Base-by-base conservation (phyloP, 2,329 filamentous ascomycete genomes). In the Aureobasidium sp. region DNA sequence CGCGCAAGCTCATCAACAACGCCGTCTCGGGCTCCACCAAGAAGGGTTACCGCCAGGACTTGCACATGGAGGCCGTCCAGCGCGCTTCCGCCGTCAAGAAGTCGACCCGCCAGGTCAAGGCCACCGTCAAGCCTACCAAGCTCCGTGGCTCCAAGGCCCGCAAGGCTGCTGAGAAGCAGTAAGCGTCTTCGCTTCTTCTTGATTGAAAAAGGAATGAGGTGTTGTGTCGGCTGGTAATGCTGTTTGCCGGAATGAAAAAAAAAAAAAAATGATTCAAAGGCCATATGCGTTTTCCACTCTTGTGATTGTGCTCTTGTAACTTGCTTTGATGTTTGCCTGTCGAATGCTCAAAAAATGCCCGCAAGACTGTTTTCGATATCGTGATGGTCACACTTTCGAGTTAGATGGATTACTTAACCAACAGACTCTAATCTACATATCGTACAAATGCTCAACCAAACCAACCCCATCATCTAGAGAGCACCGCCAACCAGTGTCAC, bases 1-100 rank as follows among this genome's bases (percentile, higher is more conserved):
- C 82, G 75, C 87, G 90, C 81, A 94, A 92, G 85, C 88, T 89
- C 81, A 97, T 92, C 87, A 90, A 89, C 82, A 84, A 84, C 72
- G 86, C 97, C 76, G 91, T 91, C 80, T 88, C 85, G 82, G 82
- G 83, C 76, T 86, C 87, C 71, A 88, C 91, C 77, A 91, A 91
- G 86, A 84, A 84, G 76, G 85, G 87, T 75, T 99, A 97, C 88
- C 90, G 79, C 66, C 67, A 75, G 48, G 79, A 82, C 70, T 74
- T 82, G 66, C 76, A 78, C 69, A 71, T 74, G 65, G 77, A 79
- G 72, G 92, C 93, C 71, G 87, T 97, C 73, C 82, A 91, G 78
- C 90, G 94, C 74, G 91, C 89, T 75, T 91, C 87, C 73, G 91
- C 91, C 73, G 63, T 73, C 58, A 89, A 87, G 78, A 82, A 83